Base-by-base conservation (phyloP, 305 asterid genomes). In the Caryopteris hybrid region DNA sequence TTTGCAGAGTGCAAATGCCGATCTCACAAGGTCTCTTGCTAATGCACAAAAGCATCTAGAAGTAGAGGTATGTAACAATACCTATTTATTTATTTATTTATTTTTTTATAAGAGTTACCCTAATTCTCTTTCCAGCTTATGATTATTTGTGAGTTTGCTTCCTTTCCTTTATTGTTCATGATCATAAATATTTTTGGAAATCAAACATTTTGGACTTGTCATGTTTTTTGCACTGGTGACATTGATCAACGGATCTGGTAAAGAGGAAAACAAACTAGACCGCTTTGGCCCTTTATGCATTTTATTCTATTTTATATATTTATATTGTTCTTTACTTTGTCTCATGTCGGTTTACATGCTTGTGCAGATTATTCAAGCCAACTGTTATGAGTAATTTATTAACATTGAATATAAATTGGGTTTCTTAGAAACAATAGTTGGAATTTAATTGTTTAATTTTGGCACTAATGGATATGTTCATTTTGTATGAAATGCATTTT, bases 1-100 rank as follows among this genome's bases (percentile, higher is more conserved):
- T 71, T 77, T 79, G 85, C 86, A 93, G 97, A 82, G 89, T 31
- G 82, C 69, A 42, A 91, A 89, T 85, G 99, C 96, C 63, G 90
- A 87, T 74, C 96, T 93, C 64, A 84, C 96, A 27, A 87, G 85
- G 82, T 84, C 96, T 61, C 85, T 93, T 38, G 99, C 99, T 66
- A 76, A 78, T 63, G 81, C 75, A 41, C 99, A 93, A 79, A 85
- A 88, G 84, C 85, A 78, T 78, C 90, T 93, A 75, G 92, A 86
- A 80, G 74, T 80, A 33, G 96, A 88, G 97, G 99, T 93, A 90
- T 61, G 66, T 16, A 64, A 21, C 51, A 64, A 58, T 60, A 46
- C 57, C 42, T 62, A 63, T 21, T 17, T 14, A 0, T 70, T 8
- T 36, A 48, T 29, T 69, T 50, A 39, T 22, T 57, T 23, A 47